These are phyloP conservation scores for Claviceps maximensis DNA, from an alignment of 2,329 filamentous ascomycete genomes.

Conservation along the genomic window DNA sequence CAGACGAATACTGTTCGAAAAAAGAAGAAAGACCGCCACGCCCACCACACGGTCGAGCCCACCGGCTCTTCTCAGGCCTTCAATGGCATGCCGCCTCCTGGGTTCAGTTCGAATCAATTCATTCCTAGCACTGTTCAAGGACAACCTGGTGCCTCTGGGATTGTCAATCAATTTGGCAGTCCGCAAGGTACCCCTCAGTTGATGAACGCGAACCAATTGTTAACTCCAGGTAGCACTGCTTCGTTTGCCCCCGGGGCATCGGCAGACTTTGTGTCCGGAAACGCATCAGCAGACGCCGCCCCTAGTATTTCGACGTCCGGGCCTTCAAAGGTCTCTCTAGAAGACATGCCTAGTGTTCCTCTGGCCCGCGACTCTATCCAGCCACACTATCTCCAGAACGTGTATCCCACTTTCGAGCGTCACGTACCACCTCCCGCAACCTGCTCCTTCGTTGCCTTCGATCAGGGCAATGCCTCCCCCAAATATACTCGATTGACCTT, in stretches of 20 bases:
- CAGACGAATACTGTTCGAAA: constrained; percentile 42
- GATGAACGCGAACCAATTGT: constrained; percentile 41
- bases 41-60: constrained; percentile 75
- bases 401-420: constrained; percentile 92
- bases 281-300: constrained; percentile 15
- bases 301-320: constrained; percentile 21
- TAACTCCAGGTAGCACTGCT: constrained; percentile 37
- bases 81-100: constrained; percentile 51
- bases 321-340: constrained; percentile 57
- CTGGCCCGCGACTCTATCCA: constrained; percentile 70
- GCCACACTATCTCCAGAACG: constrained; percentile 70
- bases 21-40: constrained; percentile 93
- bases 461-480: constrained; percentile 92
- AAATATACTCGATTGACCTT: constrained; percentile 85
- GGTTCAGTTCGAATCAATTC: constrained; percentile 32
- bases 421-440: constrained; percentile 82
- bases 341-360: constrained; percentile 87
- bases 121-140: constrained; percentile 18
- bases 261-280: constrained; percentile 13
- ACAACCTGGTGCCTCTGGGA: constrained; percentile 14
- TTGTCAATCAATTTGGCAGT: constrained; percentile 32
- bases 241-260: constrained; percentile 19
- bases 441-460: constrained; percentile 81
- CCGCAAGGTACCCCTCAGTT: constrained; percentile 29
- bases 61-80: constrained; percentile 54